Evolutionary conservation across 2,329 filamentous ascomycete species (phyloP).

Genomic region (Ceratocystis eucalypticola): DNA sequence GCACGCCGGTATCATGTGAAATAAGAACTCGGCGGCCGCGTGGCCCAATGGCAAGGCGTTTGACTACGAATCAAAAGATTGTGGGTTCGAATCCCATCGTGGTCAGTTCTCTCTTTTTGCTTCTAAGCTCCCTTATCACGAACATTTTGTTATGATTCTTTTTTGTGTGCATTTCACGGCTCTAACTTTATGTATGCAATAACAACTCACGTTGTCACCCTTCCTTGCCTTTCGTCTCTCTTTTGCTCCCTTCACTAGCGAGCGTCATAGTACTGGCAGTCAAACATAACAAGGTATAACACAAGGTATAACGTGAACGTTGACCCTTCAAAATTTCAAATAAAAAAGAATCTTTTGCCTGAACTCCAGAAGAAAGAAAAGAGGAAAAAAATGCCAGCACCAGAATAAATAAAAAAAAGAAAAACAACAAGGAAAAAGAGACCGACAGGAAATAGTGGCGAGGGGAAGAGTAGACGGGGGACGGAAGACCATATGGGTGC

Average conservation of each 20-base stretch:
- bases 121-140: not conserved
- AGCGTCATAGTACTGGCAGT: not conserved
- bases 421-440: constrained; percentile 13
- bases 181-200: too few relatives aligned
- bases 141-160: not conserved
- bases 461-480: constrained; percentile 6
- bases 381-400: constrained; percentile 18
- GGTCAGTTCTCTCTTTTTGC: too few relatives aligned
- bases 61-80: too few relatives aligned
- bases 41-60: too few relatives aligned
- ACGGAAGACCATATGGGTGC: not conserved
- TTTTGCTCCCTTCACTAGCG: not conserved
- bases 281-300: not conserved
- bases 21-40: too few relatives aligned
- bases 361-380: constrained; percentile 17
- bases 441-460: not conserved
- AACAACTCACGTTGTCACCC: too few relatives aligned
- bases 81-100: too few relatives aligned
- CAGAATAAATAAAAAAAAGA: constrained; percentile 16
- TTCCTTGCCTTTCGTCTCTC: not conserved
- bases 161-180: not conserved
- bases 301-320: not conserved
- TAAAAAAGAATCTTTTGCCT: constrained; percentile 19
- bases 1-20: too few relatives aligned
- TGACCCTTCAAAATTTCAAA: constrained; percentile 14